These are phyloP conservation scores for Parathielavia hyrcaniae DNA, from an alignment of 495 filamentous ascomycete species.

Conservation along the genomic window DNA sequence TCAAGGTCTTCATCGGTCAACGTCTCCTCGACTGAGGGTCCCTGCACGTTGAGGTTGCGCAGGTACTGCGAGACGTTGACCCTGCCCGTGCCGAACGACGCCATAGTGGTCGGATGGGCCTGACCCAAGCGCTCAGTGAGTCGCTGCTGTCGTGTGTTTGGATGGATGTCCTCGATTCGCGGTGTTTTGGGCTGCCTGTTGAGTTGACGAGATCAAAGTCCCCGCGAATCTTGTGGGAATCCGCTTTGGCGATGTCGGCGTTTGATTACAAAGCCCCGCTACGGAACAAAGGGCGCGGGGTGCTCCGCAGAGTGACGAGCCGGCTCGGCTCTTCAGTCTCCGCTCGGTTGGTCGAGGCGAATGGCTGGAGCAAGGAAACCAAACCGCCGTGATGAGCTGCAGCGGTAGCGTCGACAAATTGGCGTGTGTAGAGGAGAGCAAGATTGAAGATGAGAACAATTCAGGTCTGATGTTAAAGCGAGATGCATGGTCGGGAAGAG, in stretches of 20 bases:
- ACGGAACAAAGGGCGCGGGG: conserved; percentile 8
- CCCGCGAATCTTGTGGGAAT: conserved; percentile 10
- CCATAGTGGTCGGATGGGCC: conserved; percentile 45
- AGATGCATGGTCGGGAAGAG: background rate
- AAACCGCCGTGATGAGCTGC: conserved; percentile 5
- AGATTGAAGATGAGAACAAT: conserved; percentile 11
- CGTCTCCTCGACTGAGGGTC: conserved; percentile 54
- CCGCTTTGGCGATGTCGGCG: conserved; percentile 14
- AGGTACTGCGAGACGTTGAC: conserved; percentile 86
- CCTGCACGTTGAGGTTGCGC: conserved; percentile 75
- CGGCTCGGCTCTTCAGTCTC: conserved; percentile 11
- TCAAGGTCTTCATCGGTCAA: conserved; percentile 50
- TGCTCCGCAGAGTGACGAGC: background rate
- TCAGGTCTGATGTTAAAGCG: conserved; percentile 1
- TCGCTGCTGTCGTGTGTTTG: background rate
- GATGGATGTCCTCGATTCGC: background rate
- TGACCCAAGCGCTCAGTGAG: conserved; percentile 7
- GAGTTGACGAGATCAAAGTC: conserved; percentile 1
- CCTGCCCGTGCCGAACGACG: conserved; percentile 62
- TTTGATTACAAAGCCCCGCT: conserved; percentile 1
- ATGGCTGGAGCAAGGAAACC: conserved; percentile 7
- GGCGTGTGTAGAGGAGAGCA: background rate
- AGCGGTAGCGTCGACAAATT: conserved; percentile 8
- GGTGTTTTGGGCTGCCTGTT: background rate
- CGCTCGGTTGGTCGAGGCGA: conserved; percentile 16